Evolutionary conservation across 2,329 filamentous ascomycete species (phyloP), one percentile per base, ranked within the genome.

Genomic region (Aspergillus thermomutatus): DNA sequence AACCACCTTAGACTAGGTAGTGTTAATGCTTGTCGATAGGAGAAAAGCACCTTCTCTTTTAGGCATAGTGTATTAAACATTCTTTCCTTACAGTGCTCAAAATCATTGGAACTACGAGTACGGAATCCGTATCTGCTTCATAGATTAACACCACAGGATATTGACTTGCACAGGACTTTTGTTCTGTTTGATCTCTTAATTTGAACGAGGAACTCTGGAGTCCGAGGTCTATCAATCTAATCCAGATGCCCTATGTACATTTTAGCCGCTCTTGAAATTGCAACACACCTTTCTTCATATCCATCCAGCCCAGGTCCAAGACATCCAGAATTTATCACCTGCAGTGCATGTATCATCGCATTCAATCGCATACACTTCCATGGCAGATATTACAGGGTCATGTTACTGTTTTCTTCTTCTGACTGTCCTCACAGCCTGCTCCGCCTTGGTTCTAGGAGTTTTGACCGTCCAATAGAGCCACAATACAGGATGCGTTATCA

Each of bases 401-500:
- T 37, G 14, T 17, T 37, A 37, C 31, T 34, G 31, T 14, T 7
- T 14, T 28, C 7, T 28, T 34, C 31, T 34, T 34, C 14, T 34
- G 31, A 34, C 3, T 6, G 31, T 34, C 14, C 14, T 17, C 14
- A 17, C 5, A 5, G 31, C 5, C 11, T 37, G 31, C 31, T 37
- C 31, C 17, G 31, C 11, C 31, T 34, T 17, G 14, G 31, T 26
- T 23, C 43, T 46, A 67, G 14, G 66, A 63, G 14, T 55, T 54
- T 34, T 65, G 64, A 19, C 69, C 69, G 49, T 72, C 70, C 21
- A 73, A 40, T 52, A 74, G 63, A 17, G 56, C 64, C 28, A 73
- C 61, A 54, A 73, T 66, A 60, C 69, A 74, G 0, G 71, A 68
- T 14, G 64, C 58, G 64, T 74, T 74, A 52, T 73, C 71, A 53